Conservation (phyloP, 1,284 basidiomycete genomes). For the Porphyrellus sp. region DNA sequence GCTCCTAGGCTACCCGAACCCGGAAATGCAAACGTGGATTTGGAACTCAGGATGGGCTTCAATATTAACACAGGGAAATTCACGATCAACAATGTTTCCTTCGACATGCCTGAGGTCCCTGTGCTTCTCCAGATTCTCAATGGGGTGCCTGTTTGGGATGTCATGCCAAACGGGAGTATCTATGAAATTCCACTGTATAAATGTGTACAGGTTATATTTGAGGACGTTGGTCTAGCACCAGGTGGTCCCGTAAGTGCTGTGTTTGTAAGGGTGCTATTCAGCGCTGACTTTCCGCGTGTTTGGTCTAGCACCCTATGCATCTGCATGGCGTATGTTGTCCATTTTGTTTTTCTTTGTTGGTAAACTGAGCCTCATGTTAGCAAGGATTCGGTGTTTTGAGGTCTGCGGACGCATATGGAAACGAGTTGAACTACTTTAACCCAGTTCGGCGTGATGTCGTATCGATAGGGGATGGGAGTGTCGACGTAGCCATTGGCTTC, state of each 20-base stretch:
- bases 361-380: constrained; percentile 7
- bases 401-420: constrained; percentile 19
- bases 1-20: constrained; percentile 30
- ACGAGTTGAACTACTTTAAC: constrained; percentile 22
- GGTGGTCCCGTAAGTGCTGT: constrained; percentile 36
- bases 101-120: neutral
- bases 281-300: constrained; percentile 2
- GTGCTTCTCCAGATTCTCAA: constrained; percentile 37
- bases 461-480: constrained; percentile 22
- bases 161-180: constrained; percentile 34
- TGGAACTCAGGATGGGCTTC: constrained; percentile 17
- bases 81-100: constrained; percentile 19
- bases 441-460: constrained; percentile 31
- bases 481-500: constrained; percentile 47
- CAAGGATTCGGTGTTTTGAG: constrained; percentile 29
- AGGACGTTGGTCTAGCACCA: too few species aligned
- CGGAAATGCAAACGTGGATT: constrained; percentile 29
- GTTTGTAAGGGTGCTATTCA: neutral
- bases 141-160: constrained; percentile 29
- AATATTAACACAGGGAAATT: neutral
- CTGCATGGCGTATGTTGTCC: constrained; percentile 33
- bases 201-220: too few species aligned
- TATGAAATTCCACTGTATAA: constrained; percentile 32
- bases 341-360: neutral
- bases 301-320: constrained; percentile 34